Base-by-base conservation (phyloP, 352 stramenopile species). In the Globisporangium nagaii region DNA sequence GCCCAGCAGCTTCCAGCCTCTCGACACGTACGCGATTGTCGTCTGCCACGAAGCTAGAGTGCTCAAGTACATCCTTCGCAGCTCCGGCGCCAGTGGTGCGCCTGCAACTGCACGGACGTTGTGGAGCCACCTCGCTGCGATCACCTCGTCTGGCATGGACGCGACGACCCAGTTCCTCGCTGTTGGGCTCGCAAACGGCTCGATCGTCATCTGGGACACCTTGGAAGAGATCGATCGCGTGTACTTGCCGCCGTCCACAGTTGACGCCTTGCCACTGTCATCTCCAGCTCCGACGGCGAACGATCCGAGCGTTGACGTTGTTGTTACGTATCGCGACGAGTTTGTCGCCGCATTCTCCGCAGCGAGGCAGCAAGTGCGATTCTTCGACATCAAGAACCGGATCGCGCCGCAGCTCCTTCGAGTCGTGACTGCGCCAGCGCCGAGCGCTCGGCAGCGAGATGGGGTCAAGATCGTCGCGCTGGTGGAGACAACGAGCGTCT, bases 181-280 rank as follows among this genome's bases (percentile, higher is more conserved):
- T 1, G 51, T 84, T 0, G 72, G 72, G 0, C 70, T 84, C n/a
- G 59, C 60, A 3, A 66, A 84, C 36, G 77, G 80, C 20, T 57
- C 70, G 3, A 17, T 79, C 1, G 56, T 73, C 9, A 63, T 88
- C 15, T 89, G 78, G 75, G 58, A 91, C 52, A 39, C 79, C 15
- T 53, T 88, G 10, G 65, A 68, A 20, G 66, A 86, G 28, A 48
- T 52, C 10, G 70, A 84, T 37, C 62, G 75, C 56, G 56, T 43
- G 7, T 75, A 67, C 53, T 53, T 76, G 32, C 48, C 56, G 36
- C 13, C 66, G 13, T 35, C 44, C 20, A 50, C 30, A 13, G 15
- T 17, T 9, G 13, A 53, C 1, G 50, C n/a, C 19, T 22, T 51
- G 12, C 4, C 36, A n/a, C n/a, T n/a, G n/a, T n/a, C n/a, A 22